These are phyloP conservation scores for Daldinia grandis DNA, from an alignment of 495 filamentous ascomycete genomes.

Conservation along the genomic window DNA sequence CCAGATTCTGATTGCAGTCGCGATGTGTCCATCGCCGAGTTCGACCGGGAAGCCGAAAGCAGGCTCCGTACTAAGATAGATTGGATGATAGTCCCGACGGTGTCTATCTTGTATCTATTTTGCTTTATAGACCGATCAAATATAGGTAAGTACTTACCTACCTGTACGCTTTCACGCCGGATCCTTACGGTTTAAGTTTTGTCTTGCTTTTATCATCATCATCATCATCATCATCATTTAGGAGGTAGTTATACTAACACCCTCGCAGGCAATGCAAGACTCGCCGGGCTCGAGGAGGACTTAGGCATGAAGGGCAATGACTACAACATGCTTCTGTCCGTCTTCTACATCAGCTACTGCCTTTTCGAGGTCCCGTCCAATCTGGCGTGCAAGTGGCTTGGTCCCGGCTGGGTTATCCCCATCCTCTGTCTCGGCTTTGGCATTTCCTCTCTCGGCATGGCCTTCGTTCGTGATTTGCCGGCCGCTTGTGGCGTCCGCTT, in stretches of 20 bases:
- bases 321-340: slow-evolving; percentile 71
- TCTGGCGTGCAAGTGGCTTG: slow-evolving; percentile 67
- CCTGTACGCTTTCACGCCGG: background rate
- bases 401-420: slow-evolving; percentile 74
- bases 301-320: slow-evolving; percentile 70
- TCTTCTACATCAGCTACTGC: slow-evolving; percentile 76
- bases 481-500: slow-evolving; percentile 58
- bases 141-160: too few species aligned
- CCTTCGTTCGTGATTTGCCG: slow-evolving; percentile 51
- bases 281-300: slow-evolving; percentile 69
- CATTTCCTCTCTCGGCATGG: slow-evolving; percentile 50
- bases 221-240: too few species aligned
- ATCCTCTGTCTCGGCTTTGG: slow-evolving; percentile 58
- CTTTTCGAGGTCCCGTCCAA: slow-evolving; percentile 74
- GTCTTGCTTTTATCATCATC: too few species aligned
- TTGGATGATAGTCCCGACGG: slow-evolving; percentile 60
- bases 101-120: slow-evolving; percentile 65
- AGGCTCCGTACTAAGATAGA: slow-evolving; percentile 64
- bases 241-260: background rate
- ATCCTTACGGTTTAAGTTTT: background rate
- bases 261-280: slow-evolving; percentile 54
- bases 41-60: slow-evolving; percentile 68
- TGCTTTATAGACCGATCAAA: slow-evolving; percentile 73
- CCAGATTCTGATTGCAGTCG: slow-evolving; percentile 48
- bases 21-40: slow-evolving; percentile 63